Evolutionary conservation across 1,284 basidiomycete genomes (phyloP).

Genomic region (Kalmanozyma brasiliensis): DNA sequence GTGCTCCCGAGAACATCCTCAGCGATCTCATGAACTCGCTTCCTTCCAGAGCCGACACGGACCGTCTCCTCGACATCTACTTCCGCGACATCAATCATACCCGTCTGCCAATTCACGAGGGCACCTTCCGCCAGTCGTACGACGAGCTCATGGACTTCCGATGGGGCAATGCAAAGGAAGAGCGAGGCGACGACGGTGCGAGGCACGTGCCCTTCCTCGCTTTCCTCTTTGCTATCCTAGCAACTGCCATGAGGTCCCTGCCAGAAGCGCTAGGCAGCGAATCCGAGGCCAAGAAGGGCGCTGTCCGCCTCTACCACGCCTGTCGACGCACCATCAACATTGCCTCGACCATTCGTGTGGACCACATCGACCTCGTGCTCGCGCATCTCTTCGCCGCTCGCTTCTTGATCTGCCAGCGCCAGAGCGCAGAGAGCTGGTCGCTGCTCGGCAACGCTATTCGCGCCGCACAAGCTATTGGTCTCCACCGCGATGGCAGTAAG

Average conservation of each 20-base stretch:
- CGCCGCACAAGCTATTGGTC: conserved; percentile 90
- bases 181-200: conserved; percentile 72
- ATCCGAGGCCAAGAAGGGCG: conserved; percentile 54
- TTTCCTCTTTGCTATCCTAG: conserved; percentile 90
- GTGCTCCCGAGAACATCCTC: conserved; percentile 58
- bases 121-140: conserved; percentile 83
- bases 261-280: conserved; percentile 74
- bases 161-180: conserved; percentile 53
- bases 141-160: conserved; percentile 76
- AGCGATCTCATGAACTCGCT: conserved; percentile 57
- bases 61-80: conserved; percentile 60
- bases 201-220: conserved; percentile 86
- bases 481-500: conserved; percentile 89
- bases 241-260: conserved; percentile 84
- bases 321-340: conserved; percentile 70
- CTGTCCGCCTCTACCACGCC: conserved; percentile 72
- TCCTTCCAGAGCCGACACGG: conserved; percentile 52
- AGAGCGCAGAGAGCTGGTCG: conserved; percentile 94
- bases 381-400: conserved; percentile 74
- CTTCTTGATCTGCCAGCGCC: conserved; percentile 86
- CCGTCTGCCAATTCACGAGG: conserved; percentile 90
- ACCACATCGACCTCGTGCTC: conserved; percentile 64
- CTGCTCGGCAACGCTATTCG: conserved; percentile 90
- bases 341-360: conserved; percentile 58
- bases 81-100: conserved; percentile 82